A percentile compares a stretch with the other conserved stretches of the same genome.
phyloP scores from a whole-genome alignment of 176 grass and related monocot genomes.

The Rhipidocladum racemiflorum region DNA sequence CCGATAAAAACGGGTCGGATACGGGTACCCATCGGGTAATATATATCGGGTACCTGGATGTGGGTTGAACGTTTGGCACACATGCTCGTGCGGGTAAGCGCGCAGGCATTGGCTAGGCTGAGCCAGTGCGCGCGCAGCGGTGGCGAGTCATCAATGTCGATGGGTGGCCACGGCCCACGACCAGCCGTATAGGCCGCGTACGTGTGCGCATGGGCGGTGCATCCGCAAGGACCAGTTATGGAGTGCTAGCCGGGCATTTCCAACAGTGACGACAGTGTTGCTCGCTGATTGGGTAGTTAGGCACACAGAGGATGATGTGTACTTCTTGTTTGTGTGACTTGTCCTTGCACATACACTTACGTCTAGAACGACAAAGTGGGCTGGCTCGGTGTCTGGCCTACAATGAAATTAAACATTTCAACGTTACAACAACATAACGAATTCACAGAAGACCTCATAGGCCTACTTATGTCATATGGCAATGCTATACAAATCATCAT shows the following conservation, averaged over 20 bases:
- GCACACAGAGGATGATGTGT: not conserved
- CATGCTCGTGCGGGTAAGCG: not conserved
- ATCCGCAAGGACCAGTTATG: slow-evolving; percentile 17
- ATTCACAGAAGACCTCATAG: not conserved
- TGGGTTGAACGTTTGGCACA: slow-evolving; percentile 11
- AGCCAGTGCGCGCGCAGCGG: not conserved
- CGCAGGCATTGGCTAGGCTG: not conserved
- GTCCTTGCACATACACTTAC: not conserved
- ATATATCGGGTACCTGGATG: too few species aligned
- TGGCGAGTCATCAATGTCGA: slow-evolving; percentile 18
- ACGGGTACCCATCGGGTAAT: too few species aligned
- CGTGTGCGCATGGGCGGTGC: not conserved
- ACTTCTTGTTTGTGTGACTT: not conserved
- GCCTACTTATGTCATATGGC: not conserved
- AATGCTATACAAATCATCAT: not conserved
- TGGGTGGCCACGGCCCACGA: slow-evolving; percentile 20
- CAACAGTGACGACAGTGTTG: not conserved
- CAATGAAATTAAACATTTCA: not conserved
- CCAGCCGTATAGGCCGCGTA: not conserved
- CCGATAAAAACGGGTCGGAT: too few species aligned
- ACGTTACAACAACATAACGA: not conserved
- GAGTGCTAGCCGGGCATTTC: not conserved
- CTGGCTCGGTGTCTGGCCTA: not conserved
- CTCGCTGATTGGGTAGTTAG: not conserved
- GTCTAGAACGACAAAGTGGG: not conserved